Evolutionary conservation across 148 eudicot genomes (phyloP).

Genomic region (Rhododendron williamsianum): DNA sequence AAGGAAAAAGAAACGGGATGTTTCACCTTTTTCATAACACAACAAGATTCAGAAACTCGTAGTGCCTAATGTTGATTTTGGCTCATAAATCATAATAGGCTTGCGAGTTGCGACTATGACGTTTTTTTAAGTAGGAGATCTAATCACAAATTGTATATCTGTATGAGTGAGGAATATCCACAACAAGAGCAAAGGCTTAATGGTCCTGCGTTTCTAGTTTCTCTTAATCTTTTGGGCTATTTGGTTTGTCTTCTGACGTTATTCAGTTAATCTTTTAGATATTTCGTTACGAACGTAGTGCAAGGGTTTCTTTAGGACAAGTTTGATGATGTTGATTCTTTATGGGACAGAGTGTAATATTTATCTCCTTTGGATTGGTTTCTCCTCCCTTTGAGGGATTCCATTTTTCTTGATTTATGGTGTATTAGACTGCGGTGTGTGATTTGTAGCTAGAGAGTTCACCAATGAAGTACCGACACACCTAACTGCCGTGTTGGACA

Average conservation of each 20-base stretch:
- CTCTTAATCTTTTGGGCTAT: not conserved
- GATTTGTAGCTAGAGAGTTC: not conserved
- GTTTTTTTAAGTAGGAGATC: not conserved
- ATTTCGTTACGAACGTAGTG: not conserved
- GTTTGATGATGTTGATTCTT: not conserved
- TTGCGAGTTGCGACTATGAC: not conserved
- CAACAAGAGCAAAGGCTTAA: not conserved
- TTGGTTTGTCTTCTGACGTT: not conserved
- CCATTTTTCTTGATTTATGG: not conserved
- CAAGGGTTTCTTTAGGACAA: not conserved
- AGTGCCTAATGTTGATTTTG: not conserved
- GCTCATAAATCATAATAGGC: not conserved
- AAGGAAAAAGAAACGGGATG: not conserved
- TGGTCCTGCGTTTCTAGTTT: not conserved
- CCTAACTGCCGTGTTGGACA: not conserved
- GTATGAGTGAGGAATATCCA: not conserved
- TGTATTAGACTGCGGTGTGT: not conserved
- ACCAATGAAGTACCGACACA: not conserved
- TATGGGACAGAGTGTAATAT: not conserved
- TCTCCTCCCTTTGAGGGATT: not conserved
- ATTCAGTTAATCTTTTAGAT: no score
- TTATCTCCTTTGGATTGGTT: not conserved
- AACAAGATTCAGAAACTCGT: not conserved
- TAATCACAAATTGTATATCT: not conserved
- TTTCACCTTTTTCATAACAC: not conserved